Percentiles rank a stretch among this genome's conserved stretches.
Evolutionary conservation across 2,329 filamentous ascomycete genomes (phyloP).

Genomic region (Emericellopsis cladophorae): DNA sequence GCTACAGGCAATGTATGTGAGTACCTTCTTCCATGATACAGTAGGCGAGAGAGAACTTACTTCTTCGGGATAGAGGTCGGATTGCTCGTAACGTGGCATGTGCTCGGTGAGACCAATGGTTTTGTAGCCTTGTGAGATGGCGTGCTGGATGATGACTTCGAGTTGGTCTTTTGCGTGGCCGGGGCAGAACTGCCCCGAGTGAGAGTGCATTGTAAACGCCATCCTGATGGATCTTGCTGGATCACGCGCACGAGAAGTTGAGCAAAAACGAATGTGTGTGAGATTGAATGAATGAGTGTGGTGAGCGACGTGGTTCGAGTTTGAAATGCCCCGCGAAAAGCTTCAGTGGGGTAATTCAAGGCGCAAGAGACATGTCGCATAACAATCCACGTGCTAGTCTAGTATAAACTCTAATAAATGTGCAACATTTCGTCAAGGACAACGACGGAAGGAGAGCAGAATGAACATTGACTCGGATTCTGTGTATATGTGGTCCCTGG

Average conservation of each 20-base stretch:
- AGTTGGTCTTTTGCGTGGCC: conserved; percentile 77
- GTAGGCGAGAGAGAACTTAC: conserved; percentile 22
- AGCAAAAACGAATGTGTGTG: no score
- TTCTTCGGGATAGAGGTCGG: conserved; percentile 90
- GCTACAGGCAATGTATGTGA: conserved; percentile 16
- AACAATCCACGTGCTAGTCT: no score
- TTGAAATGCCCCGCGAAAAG: no score
- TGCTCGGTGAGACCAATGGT: conserved; percentile 88
- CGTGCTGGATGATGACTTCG: conserved; percentile 70
- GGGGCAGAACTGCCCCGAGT: conserved; percentile 94
- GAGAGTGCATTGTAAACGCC: conserved; percentile 96
- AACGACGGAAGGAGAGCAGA: no score
- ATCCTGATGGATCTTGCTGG: conserved; percentile 30
- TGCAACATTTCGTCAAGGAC: no score
- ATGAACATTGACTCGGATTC: no score
- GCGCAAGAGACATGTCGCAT: no score
- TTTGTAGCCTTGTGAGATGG: conserved; percentile 66
- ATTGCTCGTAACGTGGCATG: conserved; percentile 64
- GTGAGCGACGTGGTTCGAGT: no score
- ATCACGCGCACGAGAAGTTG: no score
- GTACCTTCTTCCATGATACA: not conserved
- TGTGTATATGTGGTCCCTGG: no score
- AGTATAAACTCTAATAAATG: no score
- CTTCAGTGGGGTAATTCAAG: no score
- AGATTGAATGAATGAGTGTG: not conserved